phyloP scores from a whole-genome alignment of 2,329 filamentous ascomycete genomes.

The Exophiala spinifera region DNA sequence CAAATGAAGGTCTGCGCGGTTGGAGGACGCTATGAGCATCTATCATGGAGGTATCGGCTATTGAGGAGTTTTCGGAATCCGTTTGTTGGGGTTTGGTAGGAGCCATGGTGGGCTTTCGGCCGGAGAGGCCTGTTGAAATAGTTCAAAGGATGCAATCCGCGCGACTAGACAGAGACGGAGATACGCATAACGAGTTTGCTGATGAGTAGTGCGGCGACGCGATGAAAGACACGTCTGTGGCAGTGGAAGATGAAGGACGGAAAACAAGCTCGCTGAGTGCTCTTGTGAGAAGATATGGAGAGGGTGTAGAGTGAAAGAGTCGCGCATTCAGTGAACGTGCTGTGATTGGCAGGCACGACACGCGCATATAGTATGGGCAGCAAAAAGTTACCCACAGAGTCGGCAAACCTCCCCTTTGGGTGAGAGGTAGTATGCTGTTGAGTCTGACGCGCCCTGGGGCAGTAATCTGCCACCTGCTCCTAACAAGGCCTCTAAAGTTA shows the following conservation, averaged over 20 bases:
- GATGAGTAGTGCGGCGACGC: background rate
- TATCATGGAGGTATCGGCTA: slow-evolving; percentile 47
- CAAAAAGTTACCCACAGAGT: too few species aligned
- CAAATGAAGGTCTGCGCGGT: slow-evolving; percentile 29
- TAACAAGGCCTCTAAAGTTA: too few species aligned
- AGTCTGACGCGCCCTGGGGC: background rate
- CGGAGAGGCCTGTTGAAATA: slow-evolving; percentile 18
- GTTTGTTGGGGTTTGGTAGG: slow-evolving; percentile 35
- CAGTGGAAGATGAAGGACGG: slow-evolving; percentile 1
- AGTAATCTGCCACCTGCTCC: background rate
- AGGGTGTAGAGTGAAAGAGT: background rate
- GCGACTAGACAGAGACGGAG: slow-evolving; percentile 8
- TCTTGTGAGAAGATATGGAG: slow-evolving; percentile 10
- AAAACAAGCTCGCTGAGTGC: background rate
- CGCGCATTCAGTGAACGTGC: background rate
- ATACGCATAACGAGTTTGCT: background rate
- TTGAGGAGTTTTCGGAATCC: slow-evolving; percentile 42
- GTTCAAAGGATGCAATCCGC: slow-evolving; percentile 16
- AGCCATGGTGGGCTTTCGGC: slow-evolving; percentile 38
- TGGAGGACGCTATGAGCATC: slow-evolving; percentile 33
- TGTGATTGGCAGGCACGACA: background rate
- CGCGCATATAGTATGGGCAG: background rate
- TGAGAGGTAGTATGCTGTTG: too few species aligned
- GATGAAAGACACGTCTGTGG: background rate
- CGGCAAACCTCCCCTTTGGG: too few species aligned